Base-by-base conservation (phyloP, 805 yeast species). In the Ogataea thermomethanolica region DNA sequence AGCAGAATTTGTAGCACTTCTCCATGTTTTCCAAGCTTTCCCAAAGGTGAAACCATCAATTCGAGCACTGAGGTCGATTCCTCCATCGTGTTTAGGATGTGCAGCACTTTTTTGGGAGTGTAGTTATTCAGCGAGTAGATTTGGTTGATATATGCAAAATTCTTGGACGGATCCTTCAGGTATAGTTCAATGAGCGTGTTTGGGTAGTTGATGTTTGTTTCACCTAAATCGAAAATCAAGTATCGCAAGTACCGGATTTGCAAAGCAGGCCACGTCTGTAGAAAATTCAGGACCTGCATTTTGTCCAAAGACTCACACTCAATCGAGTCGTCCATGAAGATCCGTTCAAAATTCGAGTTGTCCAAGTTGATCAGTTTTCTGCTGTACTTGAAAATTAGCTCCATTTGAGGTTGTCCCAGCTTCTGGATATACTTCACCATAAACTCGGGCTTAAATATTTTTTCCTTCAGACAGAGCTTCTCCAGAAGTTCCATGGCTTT, bases 251-350 rank as follows among this genome's bases (percentile, higher is more conserved):
- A 89, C 29, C 59, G 54, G 6, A 69, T 45, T 7, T 72, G 63
- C 23, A 73, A 41, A 5, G 42, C 35, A 2, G 29, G 37, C 48
- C 54, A 47, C 2, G 39, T 12, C 12, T 60, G 55, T n/a, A 85
- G 58, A 53, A 65, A 82, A 1, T 74, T 70, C 34, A 81, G 64
- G 0, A 88, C 79, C 47, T 70, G 64, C 17, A 61, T 46, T 35
- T 73, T 71, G 46, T 84, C 74, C 37, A 81, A 71, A 10, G 76
- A 65, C 43, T 78, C 81, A 43, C 84, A 73, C 47, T 76, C 78
- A 9, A 73, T 70, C 0, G 84, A 67, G 37, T 81, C 83, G 41
- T 75, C 78, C 71, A 86, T 69, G 49, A 89, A 89, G 0, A 91
- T 67, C 14, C 61, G 45, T 40, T 58, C 50, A 25, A 74, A 74